phyloP scores from a whole-genome alignment of 306 rosid genomes.

The Amphicarpaea edgeworthii region DNA sequence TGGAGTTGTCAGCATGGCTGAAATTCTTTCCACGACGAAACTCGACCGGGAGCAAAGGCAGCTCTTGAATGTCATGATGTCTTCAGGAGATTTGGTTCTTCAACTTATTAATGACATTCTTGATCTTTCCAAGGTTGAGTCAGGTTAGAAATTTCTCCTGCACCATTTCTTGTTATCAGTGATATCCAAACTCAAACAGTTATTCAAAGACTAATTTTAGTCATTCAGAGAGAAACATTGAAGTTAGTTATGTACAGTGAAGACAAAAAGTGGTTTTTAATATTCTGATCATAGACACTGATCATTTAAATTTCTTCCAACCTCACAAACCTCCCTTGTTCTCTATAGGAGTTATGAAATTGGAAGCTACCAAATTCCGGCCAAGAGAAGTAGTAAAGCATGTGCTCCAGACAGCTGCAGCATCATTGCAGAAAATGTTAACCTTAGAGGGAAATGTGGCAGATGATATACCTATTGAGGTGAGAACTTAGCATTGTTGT shows the following conservation, averaged over 20 bases:
- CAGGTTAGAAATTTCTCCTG: constrained; percentile 68
- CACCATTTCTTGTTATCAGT: neutral
- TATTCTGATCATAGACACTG: constrained; percentile 12
- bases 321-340: constrained; percentile 9
- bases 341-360: constrained; percentile 88
- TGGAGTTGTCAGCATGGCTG: constrained; percentile 98
- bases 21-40: constrained; percentile 86
- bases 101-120: constrained; percentile 98
- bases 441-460: constrained; percentile 88
- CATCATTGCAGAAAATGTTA: constrained; percentile 85
- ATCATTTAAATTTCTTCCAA: constrained; percentile 28
- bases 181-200: constrained; percentile 11
- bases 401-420: constrained; percentile 97
- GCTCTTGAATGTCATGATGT: constrained; percentile 87
- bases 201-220: constrained; percentile 2
- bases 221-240: constrained; percentile 1
- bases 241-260: constrained; percentile 6
- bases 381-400: constrained; percentile 96
- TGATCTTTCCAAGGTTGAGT: constrained; percentile 98
- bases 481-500: constrained; percentile 42
- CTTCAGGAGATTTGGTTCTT: constrained; percentile 99
- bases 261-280: constrained; percentile 26
- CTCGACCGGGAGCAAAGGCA: constrained; percentile 89
- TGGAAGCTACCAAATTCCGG: constrained; percentile 93
- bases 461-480: constrained; percentile 95